A percentile compares a stretch with the other conserved stretches of the same genome.
phyloP scores from a whole-genome alignment of 345 rosid genomes.

The Abelmoschus esculentus region DNA sequence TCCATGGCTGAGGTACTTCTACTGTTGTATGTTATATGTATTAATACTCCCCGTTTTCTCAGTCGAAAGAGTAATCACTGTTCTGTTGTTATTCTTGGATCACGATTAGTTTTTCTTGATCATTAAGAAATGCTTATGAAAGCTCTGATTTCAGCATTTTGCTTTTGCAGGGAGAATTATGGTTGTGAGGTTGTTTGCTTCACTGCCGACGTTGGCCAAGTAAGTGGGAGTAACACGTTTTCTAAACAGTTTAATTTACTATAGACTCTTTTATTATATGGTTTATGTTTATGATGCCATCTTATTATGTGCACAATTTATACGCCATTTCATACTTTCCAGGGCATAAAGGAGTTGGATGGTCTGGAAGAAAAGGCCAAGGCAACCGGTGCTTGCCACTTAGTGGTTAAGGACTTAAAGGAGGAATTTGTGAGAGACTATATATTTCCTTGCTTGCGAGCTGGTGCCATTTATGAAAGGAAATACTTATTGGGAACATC shows the following conservation, averaged over 20 bases:
- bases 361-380: slow-evolving; percentile 91
- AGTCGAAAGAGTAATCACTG: background rate
- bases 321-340: slow-evolving; percentile 11
- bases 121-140: background rate
- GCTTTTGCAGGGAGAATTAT: slow-evolving; percentile 66
- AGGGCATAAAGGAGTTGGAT: slow-evolving; percentile 86
- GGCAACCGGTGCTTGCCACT: slow-evolving; percentile 91
- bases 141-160: slow-evolving; percentile 3
- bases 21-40: slow-evolving; percentile 8
- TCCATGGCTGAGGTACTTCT: slow-evolving; percentile 81
- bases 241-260: background rate
- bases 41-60: background rate
- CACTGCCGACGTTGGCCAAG: slow-evolving; percentile 99
- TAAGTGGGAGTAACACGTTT: slow-evolving; percentile 19
- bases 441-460: slow-evolving; percentile 83
- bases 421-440: slow-evolving; percentile 90
- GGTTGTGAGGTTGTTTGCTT: slow-evolving; percentile 99
- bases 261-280: background rate
- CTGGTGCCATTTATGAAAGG: slow-evolving; percentile 89
- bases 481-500: slow-evolving; percentile 95
- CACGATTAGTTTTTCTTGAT: background rate
- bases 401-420: slow-evolving; percentile 79
- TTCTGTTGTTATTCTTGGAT: background rate
- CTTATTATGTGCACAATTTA: background rate
- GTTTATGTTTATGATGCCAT: background rate